Percentiles rank a stretch among this genome's conserved stretches.
phyloP scores from a whole-genome alignment of 1,284 basidiomycete species.

The Apiotrichum montevideense region DNA sequence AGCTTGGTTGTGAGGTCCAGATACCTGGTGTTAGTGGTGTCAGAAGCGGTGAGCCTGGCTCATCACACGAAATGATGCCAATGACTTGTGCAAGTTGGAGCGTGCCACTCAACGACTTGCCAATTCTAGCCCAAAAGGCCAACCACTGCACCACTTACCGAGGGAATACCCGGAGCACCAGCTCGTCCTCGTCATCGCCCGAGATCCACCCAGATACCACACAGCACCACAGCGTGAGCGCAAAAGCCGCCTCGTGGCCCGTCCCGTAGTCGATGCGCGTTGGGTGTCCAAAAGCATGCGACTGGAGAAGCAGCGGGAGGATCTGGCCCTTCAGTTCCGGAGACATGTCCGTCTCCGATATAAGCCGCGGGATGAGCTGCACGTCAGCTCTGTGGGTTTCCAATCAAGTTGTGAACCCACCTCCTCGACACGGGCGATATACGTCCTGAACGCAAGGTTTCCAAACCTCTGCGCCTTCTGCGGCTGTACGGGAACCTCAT shows the following conservation, averaged over 20 bases:
- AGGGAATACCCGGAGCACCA: conserved; percentile 47
- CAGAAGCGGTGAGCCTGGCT: not conserved
- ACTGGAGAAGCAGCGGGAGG: conserved; percentile 50
- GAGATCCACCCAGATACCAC: conserved; percentile 38
- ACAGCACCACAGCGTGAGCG: conserved; percentile 58
- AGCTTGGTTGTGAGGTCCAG: conserved; percentile 74
- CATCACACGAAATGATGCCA: not conserved
- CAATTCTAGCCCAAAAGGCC: no score
- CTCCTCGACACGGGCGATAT: conserved; percentile 73
- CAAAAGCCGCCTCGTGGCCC: conserved; percentile 87
- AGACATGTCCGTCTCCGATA: conserved; percentile 53
- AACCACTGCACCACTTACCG: conserved; percentile 23
- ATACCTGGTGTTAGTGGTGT: conserved; percentile 55
- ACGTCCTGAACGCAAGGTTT: conserved; percentile 84
- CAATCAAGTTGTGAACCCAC: no score
- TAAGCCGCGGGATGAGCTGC: conserved; percentile 60
- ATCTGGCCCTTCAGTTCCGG: conserved; percentile 59
- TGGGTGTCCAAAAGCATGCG: conserved; percentile 77
- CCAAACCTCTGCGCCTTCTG: conserved; percentile 82
- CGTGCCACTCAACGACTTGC: no score
- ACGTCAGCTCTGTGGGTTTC: not conserved
- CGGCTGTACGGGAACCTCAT: conserved; percentile 70
- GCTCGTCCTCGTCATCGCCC: conserved; percentile 36
- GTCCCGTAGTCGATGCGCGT: conserved; percentile 92
- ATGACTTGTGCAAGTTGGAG: no score